Evolutionary conservation across 192 early-diverging fungal genomes (phyloP).

Genomic region (Coemansia sp.): DNA sequence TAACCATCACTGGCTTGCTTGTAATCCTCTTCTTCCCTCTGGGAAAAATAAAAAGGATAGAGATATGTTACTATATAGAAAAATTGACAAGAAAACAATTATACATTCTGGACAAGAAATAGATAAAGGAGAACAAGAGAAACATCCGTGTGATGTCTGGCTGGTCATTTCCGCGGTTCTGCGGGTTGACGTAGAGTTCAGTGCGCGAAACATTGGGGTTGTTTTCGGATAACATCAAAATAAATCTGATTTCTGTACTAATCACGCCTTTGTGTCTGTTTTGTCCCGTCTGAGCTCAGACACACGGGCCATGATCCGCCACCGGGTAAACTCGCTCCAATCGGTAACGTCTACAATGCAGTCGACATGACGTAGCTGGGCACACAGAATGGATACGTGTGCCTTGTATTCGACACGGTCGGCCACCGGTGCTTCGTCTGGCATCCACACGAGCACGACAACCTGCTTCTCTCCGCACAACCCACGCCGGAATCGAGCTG

Average conservation of each 20-base stretch:
- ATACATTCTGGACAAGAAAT: too few relatives aligned
- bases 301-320: not conserved
- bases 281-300: not conserved
- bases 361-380: constrained; percentile 17
- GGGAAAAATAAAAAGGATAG: not conserved
- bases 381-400: not conserved
- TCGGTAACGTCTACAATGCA: constrained; percentile 23
- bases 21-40: too few relatives aligned
- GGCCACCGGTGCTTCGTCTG: constrained; percentile 10
- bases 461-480: not conserved
- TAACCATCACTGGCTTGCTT: not conserved
- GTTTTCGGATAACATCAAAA: not conserved
- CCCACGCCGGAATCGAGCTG: not conserved
- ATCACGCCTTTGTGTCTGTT: too few relatives aligned
- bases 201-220: not conserved
- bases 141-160: too few relatives aligned
- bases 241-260: not conserved
- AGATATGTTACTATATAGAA: not conserved
- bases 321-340: constrained; percentile 16
- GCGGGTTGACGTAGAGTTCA: too few relatives aligned
- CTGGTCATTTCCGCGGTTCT: too few relatives aligned
- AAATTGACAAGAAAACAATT: not conserved
- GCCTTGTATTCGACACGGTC: constrained; percentile 17
- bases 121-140: too few relatives aligned
- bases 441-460: constrained; percentile 19